A percentile compares a stretch with the other conserved stretches of the same genome.
Evolutionary conservation across 139 green algal genomes (phyloP).

Genomic region (Auxenochlorella pyrenoidosa): DNA sequence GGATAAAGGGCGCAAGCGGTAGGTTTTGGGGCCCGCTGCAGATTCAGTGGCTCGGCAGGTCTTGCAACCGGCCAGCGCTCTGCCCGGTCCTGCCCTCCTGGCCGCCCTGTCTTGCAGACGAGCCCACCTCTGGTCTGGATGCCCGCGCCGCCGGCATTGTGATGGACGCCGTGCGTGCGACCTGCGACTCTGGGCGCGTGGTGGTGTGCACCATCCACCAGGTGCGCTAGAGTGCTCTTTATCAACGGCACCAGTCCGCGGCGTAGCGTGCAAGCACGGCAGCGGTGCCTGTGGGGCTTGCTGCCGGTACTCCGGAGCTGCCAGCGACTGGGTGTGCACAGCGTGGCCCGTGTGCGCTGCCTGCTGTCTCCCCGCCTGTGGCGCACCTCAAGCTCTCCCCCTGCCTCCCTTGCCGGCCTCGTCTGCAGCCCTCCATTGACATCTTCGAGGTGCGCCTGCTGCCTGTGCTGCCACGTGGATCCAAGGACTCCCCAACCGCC

Average conservation of each 20-base stretch:
- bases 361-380: too few relatives aligned
- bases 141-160: conserved; percentile 70
- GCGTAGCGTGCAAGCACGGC: too few relatives aligned
- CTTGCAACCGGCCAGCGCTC: too few relatives aligned
- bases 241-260: too few relatives aligned
- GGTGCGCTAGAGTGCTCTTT: not conserved
- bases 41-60: too few relatives aligned
- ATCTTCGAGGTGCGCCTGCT: conserved; percentile 48
- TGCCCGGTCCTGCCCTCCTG: not conserved
- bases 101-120: conserved; percentile 3
- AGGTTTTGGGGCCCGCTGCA: too few relatives aligned
- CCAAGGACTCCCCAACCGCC: not conserved
- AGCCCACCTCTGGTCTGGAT: conserved; percentile 63
- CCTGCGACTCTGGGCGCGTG: conserved; percentile 52
- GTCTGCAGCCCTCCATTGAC: conserved; percentile 55
- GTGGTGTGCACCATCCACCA: conserved; percentile 72
- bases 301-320: too few relatives aligned
- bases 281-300: too few relatives aligned
- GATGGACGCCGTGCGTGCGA: conserved; percentile 61
- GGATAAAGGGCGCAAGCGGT: too few relatives aligned
- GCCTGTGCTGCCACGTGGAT: not conserved
- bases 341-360: too few relatives aligned
- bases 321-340: too few relatives aligned
- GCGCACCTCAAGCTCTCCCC: not conserved
- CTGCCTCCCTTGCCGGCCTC: not conserved